Base-by-base conservation (phyloP, 805 yeast genomes). In the Blastobotrys parvus region DNA sequence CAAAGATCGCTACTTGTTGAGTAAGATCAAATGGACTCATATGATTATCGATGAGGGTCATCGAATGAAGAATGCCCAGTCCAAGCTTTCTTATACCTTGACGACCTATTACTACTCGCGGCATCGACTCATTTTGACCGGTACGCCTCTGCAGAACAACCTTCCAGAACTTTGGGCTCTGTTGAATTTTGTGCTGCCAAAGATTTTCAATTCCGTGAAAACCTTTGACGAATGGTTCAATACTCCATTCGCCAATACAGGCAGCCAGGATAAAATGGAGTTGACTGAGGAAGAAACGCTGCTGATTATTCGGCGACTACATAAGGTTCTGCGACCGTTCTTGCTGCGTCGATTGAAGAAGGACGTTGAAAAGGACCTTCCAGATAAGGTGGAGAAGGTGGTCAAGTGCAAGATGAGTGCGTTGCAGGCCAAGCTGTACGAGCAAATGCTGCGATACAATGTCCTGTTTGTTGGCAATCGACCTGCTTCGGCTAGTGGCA, bases 31-130 rank as follows among this genome's bases (percentile, higher is more conserved):
- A 55, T 90, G 97, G 97, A 82, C 83, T 39, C 97, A 92, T 64
- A 90, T 90, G 97, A 88, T 90, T 50, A 90, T 90, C 48, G 98
- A 90, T 68, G 98, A 90, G 69, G 98, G 98, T 60, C 98, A 90
- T 61, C 79, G 98, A 63, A 87, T 90, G 96, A 90, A 90, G 64
- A 90, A 90, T 64, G 70, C 95, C 0, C 81, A 82, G 55, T 87
- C 96, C 6, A 90, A 90, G 61, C 70, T 90, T 45, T 84, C 95
- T 1, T 76, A 70, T 49, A 92, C 97, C 1, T 73, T 90, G 56
- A 81, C 89, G 1, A 82, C 82, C 48, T 80, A 74, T 59, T 90
- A 90, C 58, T 89, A 81, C 54, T 77, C 95, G 39, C 86, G 82
- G 53, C 81, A 87, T 63, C 71, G 98, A 56, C 74, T 90, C 55